phyloP scores from a whole-genome alignment of 2,329 filamentous ascomycete species.

The Westerdykella aurantiaca region DNA sequence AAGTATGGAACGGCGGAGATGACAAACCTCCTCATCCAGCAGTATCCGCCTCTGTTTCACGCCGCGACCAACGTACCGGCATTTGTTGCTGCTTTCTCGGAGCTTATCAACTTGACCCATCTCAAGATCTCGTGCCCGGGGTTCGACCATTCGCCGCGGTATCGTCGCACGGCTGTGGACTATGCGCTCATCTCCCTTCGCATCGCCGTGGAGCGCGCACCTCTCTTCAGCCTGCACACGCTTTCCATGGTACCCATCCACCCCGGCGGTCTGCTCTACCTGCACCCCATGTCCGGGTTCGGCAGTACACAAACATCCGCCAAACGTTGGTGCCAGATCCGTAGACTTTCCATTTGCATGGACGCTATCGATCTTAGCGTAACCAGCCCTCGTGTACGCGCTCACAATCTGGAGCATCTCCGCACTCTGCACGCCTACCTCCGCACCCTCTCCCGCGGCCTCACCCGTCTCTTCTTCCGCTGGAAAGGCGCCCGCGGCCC shows the following conservation, averaged over 20 bases:
- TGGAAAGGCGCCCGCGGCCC: slow-evolving; percentile 71
- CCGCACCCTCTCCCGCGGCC: slow-evolving; percentile 57
- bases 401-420: slow-evolving; percentile 59
- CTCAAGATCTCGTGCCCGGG: slow-evolving; percentile 71
- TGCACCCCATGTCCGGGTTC: slow-evolving; percentile 68
- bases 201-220: slow-evolving; percentile 71
- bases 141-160: slow-evolving; percentile 60
- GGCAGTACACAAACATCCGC: slow-evolving; percentile 67
- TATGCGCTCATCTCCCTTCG: slow-evolving; percentile 83
- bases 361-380: slow-evolving; percentile 61
- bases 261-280: slow-evolving; percentile 67
- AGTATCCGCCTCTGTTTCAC: slow-evolving; percentile 86
- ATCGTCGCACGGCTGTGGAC: slow-evolving; percentile 73
- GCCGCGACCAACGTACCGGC: slow-evolving; percentile 81
- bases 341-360: slow-evolving; percentile 65
- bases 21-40: slow-evolving; percentile 73
- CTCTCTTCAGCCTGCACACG: slow-evolving; percentile 59
- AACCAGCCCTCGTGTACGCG: slow-evolving; percentile 46
- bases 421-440: slow-evolving; percentile 72
- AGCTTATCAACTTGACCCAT: slow-evolving; percentile 65
- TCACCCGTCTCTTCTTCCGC: slow-evolving; percentile 68
- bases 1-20: slow-evolving; percentile 77
- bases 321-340: slow-evolving; percentile 72
- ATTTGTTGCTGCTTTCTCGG: slow-evolving; percentile 68
- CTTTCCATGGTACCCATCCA: slow-evolving; percentile 71